phyloP scores from a whole-genome alignment of 139 green algal species.

The Chlorella sp. region DNA sequence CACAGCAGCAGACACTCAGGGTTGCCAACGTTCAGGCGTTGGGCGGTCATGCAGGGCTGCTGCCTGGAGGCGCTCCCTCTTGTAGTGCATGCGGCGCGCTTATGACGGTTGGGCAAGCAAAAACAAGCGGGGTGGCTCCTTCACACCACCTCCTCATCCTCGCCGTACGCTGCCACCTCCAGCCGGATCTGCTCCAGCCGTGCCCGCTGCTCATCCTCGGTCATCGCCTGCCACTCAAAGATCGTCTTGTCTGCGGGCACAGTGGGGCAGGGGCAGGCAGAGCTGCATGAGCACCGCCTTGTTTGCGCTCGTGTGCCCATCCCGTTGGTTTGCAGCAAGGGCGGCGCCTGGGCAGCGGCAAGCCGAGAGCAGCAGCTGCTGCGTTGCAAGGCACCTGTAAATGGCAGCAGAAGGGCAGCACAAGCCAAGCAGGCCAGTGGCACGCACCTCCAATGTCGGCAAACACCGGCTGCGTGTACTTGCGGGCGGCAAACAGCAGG shows the following conservation, averaged over 20 bases:
- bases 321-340: no score
- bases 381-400: not conserved
- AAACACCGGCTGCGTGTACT: slow-evolving; percentile 91
- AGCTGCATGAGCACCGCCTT: no score
- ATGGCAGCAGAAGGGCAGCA: not conserved
- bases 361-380: not conserved
- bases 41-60: no score
- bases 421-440: not conserved
- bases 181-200: not conserved
- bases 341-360: not conserved
- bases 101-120: no score
- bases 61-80: no score
- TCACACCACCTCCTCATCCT: not conserved
- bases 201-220: slow-evolving; percentile 26
- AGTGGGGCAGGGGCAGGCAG: not conserved
- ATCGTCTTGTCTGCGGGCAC: slow-evolving; percentile 43
- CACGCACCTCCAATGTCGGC: slow-evolving; percentile 97
- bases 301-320: no score
- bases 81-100: no score
- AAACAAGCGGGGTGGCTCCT: no score
- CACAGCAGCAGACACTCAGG: no score
- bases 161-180: not conserved
- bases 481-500: slow-evolving; percentile 52
- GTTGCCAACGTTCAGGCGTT: no score
- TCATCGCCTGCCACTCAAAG: slow-evolving; percentile 62